Conservation (phyloP, 805 yeast species). For the Sugiyamaella marilandica region DNA sequence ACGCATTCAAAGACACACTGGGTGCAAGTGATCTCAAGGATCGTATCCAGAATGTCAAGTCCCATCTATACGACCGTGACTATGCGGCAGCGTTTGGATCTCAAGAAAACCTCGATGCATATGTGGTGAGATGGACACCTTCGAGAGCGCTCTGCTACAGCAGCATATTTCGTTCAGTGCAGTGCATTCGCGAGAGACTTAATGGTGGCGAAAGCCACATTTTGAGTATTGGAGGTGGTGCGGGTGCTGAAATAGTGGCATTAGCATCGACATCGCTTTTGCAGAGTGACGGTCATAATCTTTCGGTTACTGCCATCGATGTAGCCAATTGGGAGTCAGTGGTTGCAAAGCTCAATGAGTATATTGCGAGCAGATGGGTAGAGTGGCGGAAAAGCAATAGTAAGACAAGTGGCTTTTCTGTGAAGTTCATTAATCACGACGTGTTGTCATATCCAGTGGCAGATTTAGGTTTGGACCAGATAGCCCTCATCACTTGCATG, state of each 20-base stretch:
- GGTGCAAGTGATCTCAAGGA: constrained; percentile 29
- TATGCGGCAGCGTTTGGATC: constrained; percentile 64
- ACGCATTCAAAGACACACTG: constrained; percentile 23
- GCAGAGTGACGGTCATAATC: constrained; percentile 14
- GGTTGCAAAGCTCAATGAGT: constrained; percentile 40
- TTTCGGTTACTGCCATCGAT: constrained; percentile 58
- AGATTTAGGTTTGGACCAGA: constrained; percentile 26
- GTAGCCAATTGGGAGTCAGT: constrained; percentile 72
- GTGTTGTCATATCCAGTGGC: constrained; percentile 23
- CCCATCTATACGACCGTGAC: constrained; percentile 63
- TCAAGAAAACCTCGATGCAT: constrained; percentile 64
- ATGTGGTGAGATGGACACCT: constrained; percentile 82
- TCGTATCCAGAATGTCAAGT: constrained; percentile 64
- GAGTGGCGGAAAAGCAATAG: constrained; percentile 6
- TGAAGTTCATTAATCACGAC: constrained; percentile 20
- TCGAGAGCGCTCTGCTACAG: constrained; percentile 72
- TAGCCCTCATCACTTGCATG: constrained; percentile 60
- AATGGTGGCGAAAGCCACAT: constrained; percentile 38
- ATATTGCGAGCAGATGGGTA: constrained; percentile 50
- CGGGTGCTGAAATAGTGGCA: constrained; percentile 73
- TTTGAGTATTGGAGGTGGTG: constrained; percentile 82
- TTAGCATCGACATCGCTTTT: constrained; percentile 51
- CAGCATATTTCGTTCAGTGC: constrained; percentile 54
- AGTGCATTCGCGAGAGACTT: constrained; percentile 31
- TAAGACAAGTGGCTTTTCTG: constrained; percentile 6